Conservation (phyloP, 257 asterid species). For the Solanum dulcamara region DNA sequence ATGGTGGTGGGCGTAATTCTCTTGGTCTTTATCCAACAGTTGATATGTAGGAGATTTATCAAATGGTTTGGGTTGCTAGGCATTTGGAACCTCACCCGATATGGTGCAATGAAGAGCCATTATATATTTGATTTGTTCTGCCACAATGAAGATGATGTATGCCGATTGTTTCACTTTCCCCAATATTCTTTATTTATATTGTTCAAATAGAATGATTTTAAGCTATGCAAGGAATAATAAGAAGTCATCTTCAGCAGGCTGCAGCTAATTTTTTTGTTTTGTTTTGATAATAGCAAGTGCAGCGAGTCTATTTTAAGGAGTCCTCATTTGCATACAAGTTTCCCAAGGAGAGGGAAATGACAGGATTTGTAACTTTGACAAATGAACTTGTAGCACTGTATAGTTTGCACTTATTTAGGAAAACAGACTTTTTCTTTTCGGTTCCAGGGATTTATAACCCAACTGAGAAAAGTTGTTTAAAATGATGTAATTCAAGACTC, state of each 20-base stretch:
- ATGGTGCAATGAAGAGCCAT: not conserved
- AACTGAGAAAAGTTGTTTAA: not conserved
- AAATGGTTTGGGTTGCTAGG: not conserved
- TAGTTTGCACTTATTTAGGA: not conserved
- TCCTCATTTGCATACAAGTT: not conserved
- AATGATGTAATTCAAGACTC: not conserved
- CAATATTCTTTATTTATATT: not conserved
- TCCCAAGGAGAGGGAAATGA: not conserved
- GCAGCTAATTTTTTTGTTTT: not conserved
- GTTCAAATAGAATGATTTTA: not conserved
- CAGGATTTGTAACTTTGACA: not conserved
- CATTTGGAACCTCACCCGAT: not conserved
- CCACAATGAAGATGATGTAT: not conserved
- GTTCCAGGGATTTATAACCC: not conserved
- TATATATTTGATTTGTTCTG: not conserved
- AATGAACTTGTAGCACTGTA: not conserved
- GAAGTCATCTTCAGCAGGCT: not conserved
- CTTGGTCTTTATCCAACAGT: constrained; percentile 40
- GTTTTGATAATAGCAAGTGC: not conserved
- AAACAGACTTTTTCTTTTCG: not conserved
- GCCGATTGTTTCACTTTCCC: not conserved
- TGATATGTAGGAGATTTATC: constrained; percentile 27
- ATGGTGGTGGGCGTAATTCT: constrained; percentile 49
- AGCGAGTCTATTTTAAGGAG: not conserved
- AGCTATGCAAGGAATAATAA: not conserved